A percentile compares a stretch with the other conserved stretches of the same genome.
Conservation (phyloP, 176 grass and related monocot species). For the Phyllostachys edulis region DNA sequence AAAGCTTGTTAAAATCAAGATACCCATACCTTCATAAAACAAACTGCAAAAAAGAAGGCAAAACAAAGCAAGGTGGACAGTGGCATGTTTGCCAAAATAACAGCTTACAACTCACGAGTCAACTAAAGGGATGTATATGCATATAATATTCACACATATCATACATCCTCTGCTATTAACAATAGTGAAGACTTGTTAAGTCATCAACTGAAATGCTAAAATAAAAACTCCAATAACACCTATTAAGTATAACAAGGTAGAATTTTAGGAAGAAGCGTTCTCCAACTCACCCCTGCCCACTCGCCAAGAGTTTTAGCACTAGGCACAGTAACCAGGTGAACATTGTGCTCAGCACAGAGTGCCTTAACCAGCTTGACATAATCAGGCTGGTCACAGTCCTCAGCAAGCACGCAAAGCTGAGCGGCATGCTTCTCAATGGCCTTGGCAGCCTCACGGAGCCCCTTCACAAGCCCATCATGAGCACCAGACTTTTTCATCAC, state of each 20-base stretch:
- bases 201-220: neutral
- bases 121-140: neutral
- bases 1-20: neutral
- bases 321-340: slow-evolving; percentile 69
- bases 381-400: slow-evolving; percentile 75
- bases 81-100: neutral
- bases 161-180: neutral
- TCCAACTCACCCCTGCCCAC: slow-evolving; percentile 63
- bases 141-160: neutral
- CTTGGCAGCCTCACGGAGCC: slow-evolving; percentile 63
- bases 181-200: neutral
- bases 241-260: neutral
- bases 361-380: slow-evolving; percentile 79
- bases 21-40: neutral
- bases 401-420: slow-evolving; percentile 63
- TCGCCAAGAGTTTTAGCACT: slow-evolving; percentile 72
- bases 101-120: neutral
- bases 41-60: neutral
- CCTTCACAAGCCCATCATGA: slow-evolving; percentile 66
- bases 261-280: neutral
- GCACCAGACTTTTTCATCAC: slow-evolving; percentile 71
- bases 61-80: neutral
- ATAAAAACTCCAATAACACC: neutral
- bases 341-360: slow-evolving; percentile 69
- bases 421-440: slow-evolving; percentile 66